These are phyloP conservation scores for Escovopsis sp. DNA, from an alignment of 2,329 filamentous ascomycete genomes.

Conservation along the genomic window DNA sequence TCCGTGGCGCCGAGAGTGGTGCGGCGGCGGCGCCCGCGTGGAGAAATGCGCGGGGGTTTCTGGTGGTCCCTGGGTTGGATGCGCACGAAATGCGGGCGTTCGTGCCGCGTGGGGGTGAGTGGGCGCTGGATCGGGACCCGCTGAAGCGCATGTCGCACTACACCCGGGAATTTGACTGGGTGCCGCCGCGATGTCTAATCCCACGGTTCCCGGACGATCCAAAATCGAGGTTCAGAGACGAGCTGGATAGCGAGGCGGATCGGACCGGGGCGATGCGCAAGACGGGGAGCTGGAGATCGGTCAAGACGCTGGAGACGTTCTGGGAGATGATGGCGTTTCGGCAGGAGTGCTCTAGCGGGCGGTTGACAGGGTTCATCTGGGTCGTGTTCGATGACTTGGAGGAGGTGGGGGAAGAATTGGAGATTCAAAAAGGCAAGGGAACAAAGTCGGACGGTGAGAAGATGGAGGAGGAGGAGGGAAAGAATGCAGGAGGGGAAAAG, in stretches of 20 bases:
- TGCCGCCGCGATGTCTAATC: constrained; percentile 70
- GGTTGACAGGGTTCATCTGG: constrained; percentile 91
- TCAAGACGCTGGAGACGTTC: constrained; percentile 75
- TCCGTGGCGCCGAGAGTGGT: too few species aligned
- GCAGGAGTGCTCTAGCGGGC: constrained; percentile 86
- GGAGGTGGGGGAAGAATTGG: too few species aligned
- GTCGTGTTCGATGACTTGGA: constrained; percentile 54
- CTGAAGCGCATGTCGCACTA: constrained; percentile 51
- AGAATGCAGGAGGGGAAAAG: constrained; percentile 4
- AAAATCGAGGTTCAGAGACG: constrained; percentile 75
- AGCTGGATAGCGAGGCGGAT: constrained; percentile 70
- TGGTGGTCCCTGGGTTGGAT: constrained; percentile 79
- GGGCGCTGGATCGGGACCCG: constrained; percentile 35
- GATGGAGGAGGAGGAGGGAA: not conserved
- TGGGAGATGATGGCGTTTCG: constrained; percentile 98
- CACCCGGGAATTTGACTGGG: constrained; percentile 37
- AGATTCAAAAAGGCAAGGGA: not conserved
- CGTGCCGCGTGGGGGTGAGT: constrained; percentile 37
- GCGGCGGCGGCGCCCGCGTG: constrained; percentile 17
- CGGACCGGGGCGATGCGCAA: constrained; percentile 38
- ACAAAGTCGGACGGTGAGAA: too few species aligned
- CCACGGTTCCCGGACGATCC: constrained; percentile 91
- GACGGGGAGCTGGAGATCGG: constrained; percentile 63
- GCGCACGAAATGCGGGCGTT: constrained; percentile 65
- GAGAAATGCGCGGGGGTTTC: constrained; percentile 52